Evolutionary conservation across 1,284 basidiomycete genomes (phyloP).

Genomic region (Cutaneotrichosporon cutaneum): DNA sequence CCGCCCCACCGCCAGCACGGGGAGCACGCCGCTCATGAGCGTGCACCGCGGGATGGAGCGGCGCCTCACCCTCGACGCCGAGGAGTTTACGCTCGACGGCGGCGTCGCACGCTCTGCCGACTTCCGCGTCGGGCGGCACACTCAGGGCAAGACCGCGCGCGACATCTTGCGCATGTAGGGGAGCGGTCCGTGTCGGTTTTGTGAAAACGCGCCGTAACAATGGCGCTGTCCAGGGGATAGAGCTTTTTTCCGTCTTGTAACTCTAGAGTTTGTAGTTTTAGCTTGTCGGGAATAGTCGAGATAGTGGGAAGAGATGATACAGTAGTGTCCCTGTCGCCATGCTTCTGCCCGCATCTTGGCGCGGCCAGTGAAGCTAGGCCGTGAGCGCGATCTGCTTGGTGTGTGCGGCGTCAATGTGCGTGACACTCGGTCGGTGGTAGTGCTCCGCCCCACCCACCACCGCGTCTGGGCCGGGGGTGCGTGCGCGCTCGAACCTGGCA

Average conservation of each 20-base stretch:
- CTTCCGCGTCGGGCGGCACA: neutral
- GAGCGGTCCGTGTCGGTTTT: neutral
- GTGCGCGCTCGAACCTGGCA: neutral
- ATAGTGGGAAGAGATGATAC: too few relatives aligned
- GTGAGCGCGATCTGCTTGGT: too few relatives aligned
- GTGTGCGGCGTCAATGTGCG: too few relatives aligned
- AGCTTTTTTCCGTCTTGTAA: neutral
- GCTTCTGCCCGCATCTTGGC: too few relatives aligned
- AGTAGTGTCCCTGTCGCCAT: too few relatives aligned
- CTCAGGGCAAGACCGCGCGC: conserved; percentile 45
- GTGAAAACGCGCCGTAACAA: neutral
- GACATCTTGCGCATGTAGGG: conserved; percentile 44
- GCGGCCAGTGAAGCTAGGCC: too few relatives aligned
- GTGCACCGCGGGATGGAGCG: conserved; percentile 9
- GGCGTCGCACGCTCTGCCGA: conserved; percentile 15
- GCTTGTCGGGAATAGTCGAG: too few relatives aligned
- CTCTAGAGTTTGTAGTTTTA: neutral
- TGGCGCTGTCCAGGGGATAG: neutral
- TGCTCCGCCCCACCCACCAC: neutral
- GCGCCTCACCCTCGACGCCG: conserved; percentile 35
- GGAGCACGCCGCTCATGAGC: conserved; percentile 30
- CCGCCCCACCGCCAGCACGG: conserved; percentile 27
- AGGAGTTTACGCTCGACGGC: conserved; percentile 45
- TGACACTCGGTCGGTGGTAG: too few relatives aligned
- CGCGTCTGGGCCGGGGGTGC: neutral